Conservation (phyloP, 2,329 filamentous ascomycete genomes). For the Penicillium sp. region DNA sequence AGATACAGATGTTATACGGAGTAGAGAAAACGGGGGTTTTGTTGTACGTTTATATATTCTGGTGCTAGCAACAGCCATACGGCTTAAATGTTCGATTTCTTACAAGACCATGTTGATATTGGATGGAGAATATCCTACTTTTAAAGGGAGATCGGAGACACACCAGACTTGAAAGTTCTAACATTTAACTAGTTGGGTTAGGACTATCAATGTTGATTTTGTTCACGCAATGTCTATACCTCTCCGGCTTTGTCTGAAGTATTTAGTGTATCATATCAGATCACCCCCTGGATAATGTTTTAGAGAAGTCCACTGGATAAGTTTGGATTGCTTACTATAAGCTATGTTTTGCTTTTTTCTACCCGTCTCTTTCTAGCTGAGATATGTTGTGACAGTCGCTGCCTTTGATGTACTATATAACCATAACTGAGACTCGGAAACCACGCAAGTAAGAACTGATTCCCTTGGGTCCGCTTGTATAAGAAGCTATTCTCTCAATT, state of each 20-base stretch:
- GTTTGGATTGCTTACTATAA: background rate
- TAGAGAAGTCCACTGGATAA: too few species aligned
- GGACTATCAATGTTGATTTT: background rate
- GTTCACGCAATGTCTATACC: background rate
- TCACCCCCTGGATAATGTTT: too few species aligned
- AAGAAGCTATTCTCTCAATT: background rate
- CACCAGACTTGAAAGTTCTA: background rate
- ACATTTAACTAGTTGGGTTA: too few species aligned
- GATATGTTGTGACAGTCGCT: background rate
- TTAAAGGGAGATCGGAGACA: background rate
- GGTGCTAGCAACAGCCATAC: background rate
- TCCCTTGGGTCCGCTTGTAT: too few species aligned
- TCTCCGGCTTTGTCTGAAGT: too few species aligned
- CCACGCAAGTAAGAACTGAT: background rate
- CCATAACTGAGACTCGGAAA: background rate
- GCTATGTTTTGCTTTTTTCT: background rate
- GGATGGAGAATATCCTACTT: too few species aligned
- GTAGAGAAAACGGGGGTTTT: background rate
- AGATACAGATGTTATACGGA: background rate
- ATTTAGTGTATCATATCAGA: background rate
- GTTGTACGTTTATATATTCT: background rate
- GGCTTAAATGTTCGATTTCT: background rate
- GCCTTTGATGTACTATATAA: background rate
- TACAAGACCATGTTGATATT: background rate
- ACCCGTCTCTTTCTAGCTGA: background rate